Percentiles rank a stretch among this genome's conserved stretches.
phyloP scores from a whole-genome alignment of 768 basidiomycete species.

The Lentinula raphanica region DNA sequence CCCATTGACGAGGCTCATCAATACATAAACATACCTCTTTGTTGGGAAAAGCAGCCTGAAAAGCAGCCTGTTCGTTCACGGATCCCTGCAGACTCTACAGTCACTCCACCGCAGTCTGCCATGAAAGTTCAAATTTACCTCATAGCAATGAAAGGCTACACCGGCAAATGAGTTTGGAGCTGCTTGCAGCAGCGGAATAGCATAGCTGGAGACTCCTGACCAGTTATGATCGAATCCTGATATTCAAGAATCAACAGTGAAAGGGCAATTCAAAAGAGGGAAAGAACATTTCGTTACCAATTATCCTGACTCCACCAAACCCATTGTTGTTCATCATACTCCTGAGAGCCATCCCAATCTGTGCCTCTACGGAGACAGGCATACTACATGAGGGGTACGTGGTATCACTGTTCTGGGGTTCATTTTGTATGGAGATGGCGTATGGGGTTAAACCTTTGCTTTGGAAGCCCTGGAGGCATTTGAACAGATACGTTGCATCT shows the following conservation, averaged over 20 bases:
- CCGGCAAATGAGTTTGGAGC: conserved; percentile 54
- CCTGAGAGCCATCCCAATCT: conserved; percentile 52
- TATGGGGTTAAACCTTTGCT: conserved; percentile 55
- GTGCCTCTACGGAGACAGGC: conserved; percentile 48
- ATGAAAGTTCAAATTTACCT: neutral
- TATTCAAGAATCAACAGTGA: neutral
- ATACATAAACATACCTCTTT: conserved; percentile 38
- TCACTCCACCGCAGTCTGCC: neutral
- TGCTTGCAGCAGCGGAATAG: conserved; percentile 57
- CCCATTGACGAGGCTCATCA: neutral
- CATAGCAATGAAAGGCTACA: conserved; percentile 51
- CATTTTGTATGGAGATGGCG: conserved; percentile 62
- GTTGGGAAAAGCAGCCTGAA: conserved; percentile 48
- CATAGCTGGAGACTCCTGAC: conserved; percentile 59
- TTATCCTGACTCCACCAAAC: conserved; percentile 51
- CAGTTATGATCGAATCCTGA: conserved; percentile 63
- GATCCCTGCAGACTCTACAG: conserved; percentile 28
- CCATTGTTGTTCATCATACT: conserved; percentile 59
- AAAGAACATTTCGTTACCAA: conserved; percentile 38
- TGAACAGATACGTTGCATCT: conserved; percentile 74
- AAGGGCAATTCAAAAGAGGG: neutral
- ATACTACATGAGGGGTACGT: conserved; percentile 66
- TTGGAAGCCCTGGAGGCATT: conserved; percentile 65
- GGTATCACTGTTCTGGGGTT: conserved; percentile 52
- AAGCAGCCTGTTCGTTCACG: conserved; percentile 48